Evolutionary conservation across 257 asterid genomes (phyloP).

Genomic region (Solanum tarapatanum): DNA sequence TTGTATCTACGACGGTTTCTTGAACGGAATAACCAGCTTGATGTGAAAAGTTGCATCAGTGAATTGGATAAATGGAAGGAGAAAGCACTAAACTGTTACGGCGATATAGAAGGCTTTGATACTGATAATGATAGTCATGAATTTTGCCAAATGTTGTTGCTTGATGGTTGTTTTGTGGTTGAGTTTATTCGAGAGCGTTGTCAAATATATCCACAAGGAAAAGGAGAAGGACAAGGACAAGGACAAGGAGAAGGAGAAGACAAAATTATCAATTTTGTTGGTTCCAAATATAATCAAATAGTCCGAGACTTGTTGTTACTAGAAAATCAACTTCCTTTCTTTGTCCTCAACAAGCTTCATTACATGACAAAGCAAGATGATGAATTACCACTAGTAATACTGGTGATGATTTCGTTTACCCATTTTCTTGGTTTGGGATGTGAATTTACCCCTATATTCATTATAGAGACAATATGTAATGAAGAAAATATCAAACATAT

Average conservation of each 20-base stretch:
- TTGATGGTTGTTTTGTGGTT: conserved; percentile 12
- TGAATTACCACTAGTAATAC: background rate
- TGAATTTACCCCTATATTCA: background rate
- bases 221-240: too few species aligned
- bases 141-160: conserved; percentile 1
- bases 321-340: conserved; percentile 9
- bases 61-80: too few species aligned
- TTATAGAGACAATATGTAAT: background rate
- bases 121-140: too few species aligned
- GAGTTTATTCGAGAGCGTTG: background rate
- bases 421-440: background rate
- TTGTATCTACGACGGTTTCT: too few species aligned
- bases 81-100: too few species aligned
- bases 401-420: background rate
- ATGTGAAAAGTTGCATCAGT: too few species aligned
- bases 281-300: background rate
- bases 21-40: too few species aligned
- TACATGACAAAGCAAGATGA: background rate
- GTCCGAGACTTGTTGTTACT: background rate
- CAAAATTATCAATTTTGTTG: background rate
- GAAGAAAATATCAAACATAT: conserved; percentile 1
- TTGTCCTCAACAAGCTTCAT: background rate
- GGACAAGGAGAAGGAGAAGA: background rate
- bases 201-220: background rate
- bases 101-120: too few species aligned